phyloP scores from a whole-genome alignment of 1,284 basidiomycete species.

The Phylloboletellus chloephorus region DNA sequence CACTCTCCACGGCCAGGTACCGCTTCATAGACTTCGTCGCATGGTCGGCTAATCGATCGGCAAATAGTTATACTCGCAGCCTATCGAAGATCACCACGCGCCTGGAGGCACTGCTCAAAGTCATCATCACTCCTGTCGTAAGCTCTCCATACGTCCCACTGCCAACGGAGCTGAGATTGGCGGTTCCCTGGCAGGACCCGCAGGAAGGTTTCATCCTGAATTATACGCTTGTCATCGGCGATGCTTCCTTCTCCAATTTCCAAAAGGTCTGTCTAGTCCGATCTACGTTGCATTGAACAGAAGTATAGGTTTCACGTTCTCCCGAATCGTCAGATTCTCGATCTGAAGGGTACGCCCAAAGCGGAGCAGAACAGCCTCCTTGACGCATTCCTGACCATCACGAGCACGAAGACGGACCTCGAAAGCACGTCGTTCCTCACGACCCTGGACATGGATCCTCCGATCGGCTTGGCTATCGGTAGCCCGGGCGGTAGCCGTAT shows the following conservation, averaged over 20 bases:
- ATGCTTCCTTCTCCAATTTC: slow-evolving; percentile 91
- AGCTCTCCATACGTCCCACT: slow-evolving; percentile 24
- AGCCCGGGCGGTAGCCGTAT: slow-evolving; percentile 58
- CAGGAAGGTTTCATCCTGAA: slow-evolving; percentile 90
- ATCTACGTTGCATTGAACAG: slow-evolving; percentile 3
- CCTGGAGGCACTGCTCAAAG: slow-evolving; percentile 88
- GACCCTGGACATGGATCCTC: slow-evolving; percentile 89
- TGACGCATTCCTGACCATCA: slow-evolving; percentile 87
- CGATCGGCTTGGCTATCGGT: slow-evolving; percentile 42
- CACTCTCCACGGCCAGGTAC: slow-evolving; percentile 53
- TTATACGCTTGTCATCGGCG: slow-evolving; percentile 88
- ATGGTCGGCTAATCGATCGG: slow-evolving; percentile 12
- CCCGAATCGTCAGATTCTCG: slow-evolving; percentile 63
- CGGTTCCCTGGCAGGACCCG: slow-evolving; percentile 63
- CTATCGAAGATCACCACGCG: slow-evolving; percentile 76
- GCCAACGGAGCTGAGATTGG: not conserved
- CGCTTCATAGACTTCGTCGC: slow-evolving; percentile 3
- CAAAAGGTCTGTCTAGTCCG: slow-evolving; percentile 69
- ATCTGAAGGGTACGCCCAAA: slow-evolving; percentile 90
- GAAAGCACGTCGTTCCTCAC: slow-evolving; percentile 87
- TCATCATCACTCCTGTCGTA: slow-evolving; percentile 87
- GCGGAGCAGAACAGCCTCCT: slow-evolving; percentile 83
- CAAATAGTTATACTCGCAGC: slow-evolving; percentile 69
- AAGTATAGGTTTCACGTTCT: slow-evolving; percentile 7
- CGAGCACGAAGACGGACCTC: slow-evolving; percentile 82